Evolutionary conservation across 768 basidiomycete species (phyloP), one percentile per base, ranked within the genome.

Genomic region (Pleurotus cornucopiae): DNA sequence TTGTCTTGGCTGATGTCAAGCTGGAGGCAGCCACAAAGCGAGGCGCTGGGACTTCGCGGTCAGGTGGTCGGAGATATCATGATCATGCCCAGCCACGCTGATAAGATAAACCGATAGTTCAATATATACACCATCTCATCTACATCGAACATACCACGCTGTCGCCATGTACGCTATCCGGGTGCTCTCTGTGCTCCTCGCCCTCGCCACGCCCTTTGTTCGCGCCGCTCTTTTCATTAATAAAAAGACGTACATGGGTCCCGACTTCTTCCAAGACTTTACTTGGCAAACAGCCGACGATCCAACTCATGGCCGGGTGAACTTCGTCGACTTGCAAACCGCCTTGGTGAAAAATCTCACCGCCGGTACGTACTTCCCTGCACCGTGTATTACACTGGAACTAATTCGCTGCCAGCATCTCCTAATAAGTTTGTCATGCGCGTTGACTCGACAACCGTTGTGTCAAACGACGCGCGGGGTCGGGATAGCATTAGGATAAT

Each of bases 221-320:
- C 34, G 23, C 12, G 54, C 58, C 5, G n/a, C 49, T 12, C 34
- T 55, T 5, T 69, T 66, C 49, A 52, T 49, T 18, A 14, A 67
- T 43, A 30, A 39, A 16, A 65, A 70, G 43, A 60, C 54, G 3
- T 68, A 58, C 58, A 55, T 61, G 9, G 70, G 70, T 4, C 2
- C 49, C 18, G 70, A 71, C 62, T 87, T 87, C 63, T 71, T 78
- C 56, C 49, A 71, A 16, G 57, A 57, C 5, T 87, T 77, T 72
- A 66, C 62, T 1, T 86, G 78, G 78, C 73, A 81, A 59, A 77
- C 75, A 6, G 53, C 65, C 23, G 62, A 76, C 56, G 85, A 87
- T 63, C 84, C 83, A n/a, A 87, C 85, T 0, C 80, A 85, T 58
- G 85, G 85, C n/a, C 70, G 79, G 49, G 82, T 84, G 56, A 79